Conservation (phyloP, 2,329 filamentous ascomycete species). For the Pseudocercospora eumusae region DNA sequence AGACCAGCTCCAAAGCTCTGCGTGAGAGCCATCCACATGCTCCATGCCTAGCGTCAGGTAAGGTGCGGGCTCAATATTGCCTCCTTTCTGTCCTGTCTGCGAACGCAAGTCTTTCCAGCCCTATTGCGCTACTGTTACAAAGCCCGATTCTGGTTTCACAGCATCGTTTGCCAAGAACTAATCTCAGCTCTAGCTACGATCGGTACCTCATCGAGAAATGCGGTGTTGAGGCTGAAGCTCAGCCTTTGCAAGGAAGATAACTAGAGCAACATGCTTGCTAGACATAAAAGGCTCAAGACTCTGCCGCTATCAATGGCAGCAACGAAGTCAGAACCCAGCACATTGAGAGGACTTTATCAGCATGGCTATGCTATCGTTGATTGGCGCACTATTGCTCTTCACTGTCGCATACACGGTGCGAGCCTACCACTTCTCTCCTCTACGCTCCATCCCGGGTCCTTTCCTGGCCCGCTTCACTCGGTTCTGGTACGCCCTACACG, state of each 20-base stretch:
- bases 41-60: no score
- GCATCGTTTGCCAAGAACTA: not conserved
- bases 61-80: not conserved
- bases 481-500: slow-evolving; percentile 31
- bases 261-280: not conserved
- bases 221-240: not conserved
- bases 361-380: slow-evolving; percentile 4
- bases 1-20: no score
- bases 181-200: not conserved
- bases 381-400: slow-evolving; percentile 1
- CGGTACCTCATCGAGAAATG: not conserved
- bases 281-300: not conserved
- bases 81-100: not conserved
- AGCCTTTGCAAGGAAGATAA: not conserved
- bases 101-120: not conserved
- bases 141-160: not conserved
- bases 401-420: slow-evolving; percentile 31
- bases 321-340: not conserved
- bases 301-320: not conserved
- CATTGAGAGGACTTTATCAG: not conserved
- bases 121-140: not conserved
- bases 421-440: slow-evolving; percentile 29
- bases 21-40: no score
- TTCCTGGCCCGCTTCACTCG: slow-evolving; percentile 24
- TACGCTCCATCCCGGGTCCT: slow-evolving; percentile 25